A percentile compares a stretch with the other conserved stretches of the same genome.
phyloP scores from a whole-genome alignment of 257 asterid genomes.

The Lavandula angustifolia region DNA sequence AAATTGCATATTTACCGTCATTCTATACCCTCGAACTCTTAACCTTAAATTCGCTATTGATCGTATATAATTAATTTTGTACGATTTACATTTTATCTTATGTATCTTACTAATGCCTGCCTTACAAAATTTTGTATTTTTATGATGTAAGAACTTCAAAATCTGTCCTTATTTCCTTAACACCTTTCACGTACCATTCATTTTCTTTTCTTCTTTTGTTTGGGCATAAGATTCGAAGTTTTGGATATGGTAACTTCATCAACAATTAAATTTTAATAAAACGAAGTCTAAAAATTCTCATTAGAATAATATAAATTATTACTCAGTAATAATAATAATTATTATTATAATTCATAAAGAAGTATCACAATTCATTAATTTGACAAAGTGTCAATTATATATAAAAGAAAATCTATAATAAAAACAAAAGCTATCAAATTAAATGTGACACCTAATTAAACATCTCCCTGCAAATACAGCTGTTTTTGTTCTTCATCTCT shows the following conservation, averaged over 20 bases:
- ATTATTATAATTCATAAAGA: too few relatives aligned
- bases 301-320: too few relatives aligned
- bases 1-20: too few relatives aligned
- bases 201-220: neutral
- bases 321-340: too few relatives aligned
- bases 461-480: conserved; percentile 40
- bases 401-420: conserved; percentile 21
- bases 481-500: conserved; percentile 37
- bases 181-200: conserved; percentile 27
- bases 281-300: too few relatives aligned
- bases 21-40: too few relatives aligned
- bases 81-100: conserved; percentile 33
- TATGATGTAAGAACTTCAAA: conserved; percentile 32
- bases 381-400: neutral
- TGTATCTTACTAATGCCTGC: conserved; percentile 31
- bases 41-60: too few relatives aligned
- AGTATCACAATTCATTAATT: neutral
- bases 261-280: too few relatives aligned
- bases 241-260: neutral
- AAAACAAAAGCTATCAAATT: conserved; percentile 30
- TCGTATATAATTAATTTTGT: too few relatives aligned
- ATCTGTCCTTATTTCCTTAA: conserved; percentile 36
- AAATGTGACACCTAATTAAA: conserved; percentile 40
- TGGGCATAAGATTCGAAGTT: neutral
- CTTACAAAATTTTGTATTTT: conserved; percentile 32